Conservation (phyloP, 345 rosid species). For the Passiflora organensis region DNA sequence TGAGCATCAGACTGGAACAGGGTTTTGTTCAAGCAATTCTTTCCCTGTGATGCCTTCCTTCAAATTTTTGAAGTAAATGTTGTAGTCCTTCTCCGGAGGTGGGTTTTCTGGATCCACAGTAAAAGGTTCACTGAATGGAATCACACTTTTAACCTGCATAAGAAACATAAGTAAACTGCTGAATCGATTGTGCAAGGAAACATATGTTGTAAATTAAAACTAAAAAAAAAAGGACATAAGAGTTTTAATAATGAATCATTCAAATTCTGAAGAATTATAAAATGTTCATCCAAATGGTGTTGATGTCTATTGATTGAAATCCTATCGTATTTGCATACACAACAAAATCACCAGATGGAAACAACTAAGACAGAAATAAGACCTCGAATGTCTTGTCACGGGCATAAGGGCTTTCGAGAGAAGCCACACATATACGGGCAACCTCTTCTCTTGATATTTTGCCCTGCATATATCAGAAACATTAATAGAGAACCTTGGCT, state of each 20-base stretch:
- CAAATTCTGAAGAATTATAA: too few species aligned
- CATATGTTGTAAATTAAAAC: not conserved
- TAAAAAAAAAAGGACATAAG: not conserved
- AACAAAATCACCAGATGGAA: not conserved
- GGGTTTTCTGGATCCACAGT: constrained; percentile 86
- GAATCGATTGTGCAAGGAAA: not conserved
- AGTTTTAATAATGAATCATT: not conserved
- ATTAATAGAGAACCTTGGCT: not conserved
- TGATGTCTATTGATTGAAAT: too few species aligned
- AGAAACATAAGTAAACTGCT: not conserved
- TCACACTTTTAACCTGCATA: constrained; percentile 74
- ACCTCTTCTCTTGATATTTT: constrained; percentile 93
- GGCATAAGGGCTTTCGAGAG: constrained; percentile 73
- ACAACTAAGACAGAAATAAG: not conserved
- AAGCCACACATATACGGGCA: constrained; percentile 78
- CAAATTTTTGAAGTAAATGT: constrained; percentile 56
- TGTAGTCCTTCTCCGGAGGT: constrained; percentile 81
- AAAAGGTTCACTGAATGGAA: constrained; percentile 87
- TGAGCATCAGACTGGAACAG: constrained; percentile 43
- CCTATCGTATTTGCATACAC: not conserved
- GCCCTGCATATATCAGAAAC: constrained; percentile 42
- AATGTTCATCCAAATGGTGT: too few species aligned
- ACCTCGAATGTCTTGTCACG: constrained; percentile 94
- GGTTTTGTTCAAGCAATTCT: constrained; percentile 58
- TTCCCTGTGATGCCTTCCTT: constrained; percentile 81